Evolutionary conservation across 768 basidiomycete genomes (phyloP).

Genomic region (Tulasnella sp.): DNA sequence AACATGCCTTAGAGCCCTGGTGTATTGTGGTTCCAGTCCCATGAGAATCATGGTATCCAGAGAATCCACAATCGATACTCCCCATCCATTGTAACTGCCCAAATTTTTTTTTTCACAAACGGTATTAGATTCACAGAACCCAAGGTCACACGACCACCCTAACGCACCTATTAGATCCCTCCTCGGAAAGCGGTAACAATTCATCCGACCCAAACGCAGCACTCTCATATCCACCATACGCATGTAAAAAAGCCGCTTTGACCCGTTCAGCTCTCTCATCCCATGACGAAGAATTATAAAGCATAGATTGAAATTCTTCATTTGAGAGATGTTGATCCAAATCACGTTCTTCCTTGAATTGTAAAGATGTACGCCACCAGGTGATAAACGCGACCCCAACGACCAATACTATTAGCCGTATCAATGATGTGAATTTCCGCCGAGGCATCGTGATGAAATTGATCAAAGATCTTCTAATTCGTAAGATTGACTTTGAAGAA

Average conservation of each 20-base stretch:
- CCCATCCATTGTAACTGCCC: slow-evolving; percentile 49
- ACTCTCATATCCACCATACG: slow-evolving; percentile 21
- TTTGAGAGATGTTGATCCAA: too few relatives aligned
- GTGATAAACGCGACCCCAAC: too few relatives aligned
- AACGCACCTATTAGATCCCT: slow-evolving; percentile 14
- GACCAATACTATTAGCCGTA: too few relatives aligned
- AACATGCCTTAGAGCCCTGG: slow-evolving; percentile 27
- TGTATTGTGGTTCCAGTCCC: slow-evolving; percentile 43
- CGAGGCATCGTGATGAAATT: too few relatives aligned
- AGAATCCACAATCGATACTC: slow-evolving; percentile 63
- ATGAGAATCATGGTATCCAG: slow-evolving; percentile 79
- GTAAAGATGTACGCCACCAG: too few relatives aligned
- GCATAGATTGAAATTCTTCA: too few relatives aligned
- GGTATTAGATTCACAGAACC: slow-evolving; percentile 19
- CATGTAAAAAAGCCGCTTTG: slow-evolving; percentile 19
- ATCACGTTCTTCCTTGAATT: too few relatives aligned
- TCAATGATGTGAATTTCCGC: too few relatives aligned
- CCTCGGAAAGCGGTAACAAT: slow-evolving; percentile 19
- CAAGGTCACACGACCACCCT: slow-evolving; percentile 20
- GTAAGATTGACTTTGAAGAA: too few relatives aligned
- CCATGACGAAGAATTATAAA: too few relatives aligned
- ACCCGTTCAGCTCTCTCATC: slow-evolving; percentile 15
- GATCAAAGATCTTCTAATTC: too few relatives aligned
- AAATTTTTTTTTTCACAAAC: not conserved
- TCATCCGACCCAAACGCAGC: slow-evolving; percentile 20